A percentile compares a stretch with the other conserved stretches of the same genome.
phyloP scores from a whole-genome alignment of 2,329 filamentous ascomycete species.

The Cryphonectria carpinicola region DNA sequence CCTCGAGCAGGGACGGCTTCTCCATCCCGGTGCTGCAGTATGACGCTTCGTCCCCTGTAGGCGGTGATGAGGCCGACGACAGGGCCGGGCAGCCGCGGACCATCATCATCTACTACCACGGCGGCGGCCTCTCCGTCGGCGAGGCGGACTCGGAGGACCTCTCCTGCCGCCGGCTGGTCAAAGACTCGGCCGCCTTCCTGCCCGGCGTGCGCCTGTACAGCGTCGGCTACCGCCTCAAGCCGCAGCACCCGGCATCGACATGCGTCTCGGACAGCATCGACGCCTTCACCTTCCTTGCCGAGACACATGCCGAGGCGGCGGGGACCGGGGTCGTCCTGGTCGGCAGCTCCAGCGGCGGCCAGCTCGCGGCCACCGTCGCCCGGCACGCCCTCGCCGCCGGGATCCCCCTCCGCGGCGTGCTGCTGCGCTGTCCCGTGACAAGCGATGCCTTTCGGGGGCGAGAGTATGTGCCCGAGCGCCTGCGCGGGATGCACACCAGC shows the following conservation, averaged over 20 bases:
- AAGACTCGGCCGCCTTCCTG: constrained; percentile 32
- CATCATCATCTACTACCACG: constrained; percentile 52
- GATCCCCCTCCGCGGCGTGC: constrained; percentile 42
- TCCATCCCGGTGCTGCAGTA: constrained; percentile 45
- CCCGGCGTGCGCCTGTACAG: constrained; percentile 45
- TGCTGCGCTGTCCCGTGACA: constrained; percentile 54
- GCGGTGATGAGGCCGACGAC: neutral
- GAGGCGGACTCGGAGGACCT: constrained; percentile 55
- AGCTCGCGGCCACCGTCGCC: constrained; percentile 50
- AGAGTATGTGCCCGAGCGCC: constrained; percentile 42
- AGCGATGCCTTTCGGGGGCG: constrained; percentile 46
- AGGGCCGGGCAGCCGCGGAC: constrained; percentile 29
- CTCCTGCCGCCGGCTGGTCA: constrained; percentile 48
- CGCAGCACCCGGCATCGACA: constrained; percentile 42
- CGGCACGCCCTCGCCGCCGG: constrained; percentile 36
- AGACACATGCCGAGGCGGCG: neutral
- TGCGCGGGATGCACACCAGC: constrained; percentile 46
- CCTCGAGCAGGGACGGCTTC: constrained; percentile 40
- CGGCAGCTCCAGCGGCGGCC: constrained; percentile 53
- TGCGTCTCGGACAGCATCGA: constrained; percentile 48
- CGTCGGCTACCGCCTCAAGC: constrained; percentile 51
- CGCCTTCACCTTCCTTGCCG: constrained; percentile 38
- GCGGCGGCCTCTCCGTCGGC: constrained; percentile 51
- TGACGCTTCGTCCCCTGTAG: constrained; percentile 22
- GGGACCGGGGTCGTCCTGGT: constrained; percentile 39